Evolutionary conservation across 805 yeast species (phyloP).

Genomic region (Suhomyces canberraensis): DNA sequence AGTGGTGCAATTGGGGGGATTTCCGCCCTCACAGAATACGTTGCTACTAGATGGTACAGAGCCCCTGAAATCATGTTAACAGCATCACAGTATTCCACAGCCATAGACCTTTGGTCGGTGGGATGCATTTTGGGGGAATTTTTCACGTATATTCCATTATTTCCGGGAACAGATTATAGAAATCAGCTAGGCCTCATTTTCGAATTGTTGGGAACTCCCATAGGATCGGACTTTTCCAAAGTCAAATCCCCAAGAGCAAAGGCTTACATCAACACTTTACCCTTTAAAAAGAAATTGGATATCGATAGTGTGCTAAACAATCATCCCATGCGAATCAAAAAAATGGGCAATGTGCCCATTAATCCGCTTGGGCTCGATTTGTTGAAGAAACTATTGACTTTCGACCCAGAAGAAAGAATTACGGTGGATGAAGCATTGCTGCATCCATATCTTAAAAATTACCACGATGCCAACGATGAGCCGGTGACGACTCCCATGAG

Average conservation of each 20-base stretch:
- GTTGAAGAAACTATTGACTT: conserved; percentile 7
- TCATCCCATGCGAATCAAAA: conserved; percentile 18
- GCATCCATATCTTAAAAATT: conserved; percentile 8
- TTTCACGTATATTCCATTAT: conserved; percentile 57
- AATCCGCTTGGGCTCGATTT: conserved; percentile 28
- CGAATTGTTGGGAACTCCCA: conserved; percentile 69
- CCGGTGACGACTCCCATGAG: conserved; percentile 24
- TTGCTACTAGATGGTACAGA: conserved; percentile 82
- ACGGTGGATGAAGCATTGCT: conserved; percentile 10
- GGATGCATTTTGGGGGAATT: conserved; percentile 78
- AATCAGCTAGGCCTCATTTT: conserved; percentile 65
- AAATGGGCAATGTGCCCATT: conserved; percentile 13
- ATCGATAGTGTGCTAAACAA: conserved; percentile 15
- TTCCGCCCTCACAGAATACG: conserved; percentile 70
- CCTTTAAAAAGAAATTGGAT: conserved; percentile 16
- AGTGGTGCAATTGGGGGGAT: conserved; percentile 14
- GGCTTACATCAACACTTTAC: conserved; percentile 24
- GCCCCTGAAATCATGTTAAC: conserved; percentile 84
- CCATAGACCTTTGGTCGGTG: conserved; percentile 78
- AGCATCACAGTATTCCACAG: conserved; percentile 66
- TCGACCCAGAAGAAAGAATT: conserved; percentile 8
- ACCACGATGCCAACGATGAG: conserved; percentile 25
- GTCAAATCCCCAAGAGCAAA: conserved; percentile 25
- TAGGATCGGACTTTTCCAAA: conserved; percentile 18
- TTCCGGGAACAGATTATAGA: conserved; percentile 74